phyloP scores from a whole-genome alignment of 208 protist genomes.

The Trypanosomatidae sp. region DNA sequence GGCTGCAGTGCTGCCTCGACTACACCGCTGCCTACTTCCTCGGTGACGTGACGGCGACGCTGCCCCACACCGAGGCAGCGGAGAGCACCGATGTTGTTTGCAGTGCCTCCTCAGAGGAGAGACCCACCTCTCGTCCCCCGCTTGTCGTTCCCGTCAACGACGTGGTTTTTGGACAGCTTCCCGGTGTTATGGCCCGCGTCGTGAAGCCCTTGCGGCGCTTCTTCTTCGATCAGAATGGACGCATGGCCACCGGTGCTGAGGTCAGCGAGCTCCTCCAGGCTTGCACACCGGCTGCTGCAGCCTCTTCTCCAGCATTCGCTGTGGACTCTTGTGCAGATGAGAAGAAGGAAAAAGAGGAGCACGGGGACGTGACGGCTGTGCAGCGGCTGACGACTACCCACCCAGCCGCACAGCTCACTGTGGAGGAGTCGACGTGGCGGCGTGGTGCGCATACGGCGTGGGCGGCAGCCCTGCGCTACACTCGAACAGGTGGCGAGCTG shows the following conservation, averaged over 20 bases:
- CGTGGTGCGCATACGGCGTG: conserved; percentile 11
- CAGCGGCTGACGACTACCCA: not conserved
- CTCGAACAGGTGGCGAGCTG: not conserved
- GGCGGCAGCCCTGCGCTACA: conserved; percentile 20
- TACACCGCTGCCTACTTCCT: conserved; percentile 36
- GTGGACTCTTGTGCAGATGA: too few relatives aligned
- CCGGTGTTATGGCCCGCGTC: conserved; percentile 37
- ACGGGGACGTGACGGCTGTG: too few relatives aligned
- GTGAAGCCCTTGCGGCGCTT: conserved; percentile 55
- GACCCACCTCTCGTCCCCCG: too few relatives aligned
- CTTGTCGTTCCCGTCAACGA: conserved; percentile 2
- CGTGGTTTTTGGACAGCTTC: conserved; percentile 29
- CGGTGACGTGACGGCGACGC: not conserved
- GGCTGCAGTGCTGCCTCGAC: conserved; percentile 29
- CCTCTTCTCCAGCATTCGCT: too few relatives aligned
- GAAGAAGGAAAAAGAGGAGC: too few relatives aligned
- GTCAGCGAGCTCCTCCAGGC: conserved; percentile 35
- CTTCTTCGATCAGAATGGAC: conserved; percentile 44
- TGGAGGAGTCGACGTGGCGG: conserved; percentile 17
- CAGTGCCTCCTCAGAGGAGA: too few relatives aligned
- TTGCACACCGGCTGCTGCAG: not conserved
- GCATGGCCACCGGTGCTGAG: conserved; percentile 56
- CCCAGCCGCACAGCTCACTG: not conserved
- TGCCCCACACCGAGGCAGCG: too few relatives aligned
- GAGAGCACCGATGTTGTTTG: too few relatives aligned